Evolutionary conservation across 2,329 filamentous ascomycete species (phyloP).

Genomic region (Cytospora schulzeri): DNA sequence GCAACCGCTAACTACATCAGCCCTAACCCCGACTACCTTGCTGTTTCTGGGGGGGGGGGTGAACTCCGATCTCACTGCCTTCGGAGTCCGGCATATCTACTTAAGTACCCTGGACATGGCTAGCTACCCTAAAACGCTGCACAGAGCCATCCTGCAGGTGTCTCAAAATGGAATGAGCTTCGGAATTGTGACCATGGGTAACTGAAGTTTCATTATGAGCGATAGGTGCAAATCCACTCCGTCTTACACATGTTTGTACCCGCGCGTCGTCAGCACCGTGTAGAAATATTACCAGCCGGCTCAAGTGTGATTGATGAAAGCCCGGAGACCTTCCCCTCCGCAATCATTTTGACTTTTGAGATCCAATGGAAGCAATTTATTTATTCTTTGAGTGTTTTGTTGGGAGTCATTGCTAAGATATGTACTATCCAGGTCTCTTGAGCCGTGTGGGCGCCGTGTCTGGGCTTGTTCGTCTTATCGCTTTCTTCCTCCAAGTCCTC

Average conservation of each 20-base stretch:
- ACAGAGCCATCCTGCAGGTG: neutral
- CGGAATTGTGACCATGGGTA: neutral
- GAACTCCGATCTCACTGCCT: neutral
- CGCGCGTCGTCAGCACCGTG: conserved; percentile 19
- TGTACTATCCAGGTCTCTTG: conserved; percentile 11
- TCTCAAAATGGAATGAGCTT: neutral
- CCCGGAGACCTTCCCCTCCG: neutral
- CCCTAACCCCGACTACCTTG: neutral
- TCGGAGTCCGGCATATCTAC: neutral
- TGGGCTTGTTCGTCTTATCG: conserved; percentile 12
- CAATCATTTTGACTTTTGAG: neutral
- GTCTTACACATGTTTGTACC: conserved; percentile 15
- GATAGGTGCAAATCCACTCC: conserved; percentile 10
- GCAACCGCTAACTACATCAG: neutral
- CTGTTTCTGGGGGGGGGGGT: no score
- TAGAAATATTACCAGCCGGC: conserved; percentile 1
- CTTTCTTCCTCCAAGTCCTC: conserved; percentile 15
- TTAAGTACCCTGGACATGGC: neutral
- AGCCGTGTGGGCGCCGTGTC: conserved; percentile 19
- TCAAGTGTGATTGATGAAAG: no score
- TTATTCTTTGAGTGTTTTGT: neutral
- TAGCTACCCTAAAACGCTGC: neutral
- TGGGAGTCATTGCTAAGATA: neutral
- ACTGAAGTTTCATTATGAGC: neutral
- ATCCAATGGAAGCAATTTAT: neutral